Base-by-base conservation (phyloP, 208 protist genomes). In the Strigomonas oncopelti region DNA sequence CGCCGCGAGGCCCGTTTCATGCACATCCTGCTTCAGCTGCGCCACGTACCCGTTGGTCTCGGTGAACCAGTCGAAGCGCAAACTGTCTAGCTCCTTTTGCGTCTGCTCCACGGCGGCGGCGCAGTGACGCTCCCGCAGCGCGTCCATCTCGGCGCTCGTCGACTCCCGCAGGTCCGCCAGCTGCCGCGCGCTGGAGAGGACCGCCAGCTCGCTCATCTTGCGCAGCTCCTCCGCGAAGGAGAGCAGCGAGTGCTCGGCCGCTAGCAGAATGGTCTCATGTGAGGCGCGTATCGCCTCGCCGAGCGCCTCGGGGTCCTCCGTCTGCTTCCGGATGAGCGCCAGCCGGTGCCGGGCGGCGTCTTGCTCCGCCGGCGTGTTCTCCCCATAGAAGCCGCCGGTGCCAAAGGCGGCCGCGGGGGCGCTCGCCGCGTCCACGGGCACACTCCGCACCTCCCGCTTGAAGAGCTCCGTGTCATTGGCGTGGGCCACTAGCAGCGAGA, bases 391-490 rank as follows among this genome's bases (percentile, higher is more conserved):
- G 24, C 32, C 32, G 58, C 48, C 27, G 32, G 55, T 27, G 9
- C 31, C 4, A 25, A 34, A n/a, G 32, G 20, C 5, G 5, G 20
- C 14, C 3, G 32, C 36, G 13, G 31, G 13, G 22, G 22, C 58
- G 1, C 4, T 25, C 5, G 16, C 27, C 51, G 27, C 32, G 7
- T 52, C 7, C 13, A 38, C 31, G 54, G 45, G 59, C 38, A 57
- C 28, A 8, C 31, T 29, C 22, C 80, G 83, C 55, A 83, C 57
- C 67, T 87, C 83, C n/a, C 64, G 66, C 69, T 91, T 93, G 71
- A 89, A 84, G 16, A 88, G 69, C 61, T 88, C 84, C 5, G 84
- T 89, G 38, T 93, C 88, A 38, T 93, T 90, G 46, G 84, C 83
- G 60, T 93, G 88, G 24, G 81, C 84, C 24, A 93, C 88, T 7